Base-by-base conservation (phyloP, 345 rosid genomes). In the Melaleuca alternifolia region DNA sequence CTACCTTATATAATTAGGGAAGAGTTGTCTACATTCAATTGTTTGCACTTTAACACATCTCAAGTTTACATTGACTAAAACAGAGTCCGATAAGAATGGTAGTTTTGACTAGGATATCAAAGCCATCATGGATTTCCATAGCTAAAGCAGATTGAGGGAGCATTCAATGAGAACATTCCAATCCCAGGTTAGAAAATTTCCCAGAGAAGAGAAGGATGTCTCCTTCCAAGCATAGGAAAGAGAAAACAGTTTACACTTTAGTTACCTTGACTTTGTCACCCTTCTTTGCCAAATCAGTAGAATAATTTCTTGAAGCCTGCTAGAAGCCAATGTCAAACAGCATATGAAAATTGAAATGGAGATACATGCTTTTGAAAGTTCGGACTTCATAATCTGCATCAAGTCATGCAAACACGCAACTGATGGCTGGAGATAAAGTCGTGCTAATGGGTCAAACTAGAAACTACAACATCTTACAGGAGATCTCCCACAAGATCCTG, bases 231-330 rank as follows among this genome's bases (percentile, higher is more conserved):
- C 54, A 48, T 46, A 62, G 62, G 30, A 20, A 86, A 30, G 15
- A 50, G 48, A 86, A 79, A 4, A 53, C 51, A 10, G 9, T 33
- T 33, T 16, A 33, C 77, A 65, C 46, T 30, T 53, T 21, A 61
- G 50, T 88, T 91, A 96, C 99, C 99, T 95, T 97, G 84, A 96
- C 90, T 50, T 93, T 94, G 46, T 28, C 89, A 82, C 92, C 93
- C 85, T 87, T 88, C 51, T 90, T 87, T 54, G 86, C 88, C 4
- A 96, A 54, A 24, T 92, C 93, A 82, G 96, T 90, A 41, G 98
- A 91, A 82, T 88, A 96, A 86, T 90, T 88, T 87, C 92, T 94
- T 5, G 90, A 87, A 48, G 88, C 53, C 99, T 97, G 93, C 88
- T 84, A 89, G 61, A 88, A 86, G 46, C 81, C 81, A 71, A 71